These are phyloP conservation scores for Clarireedia hainanense DNA, from an alignment of 2,329 filamentous ascomycete genomes.

Conservation along the genomic window DNA sequence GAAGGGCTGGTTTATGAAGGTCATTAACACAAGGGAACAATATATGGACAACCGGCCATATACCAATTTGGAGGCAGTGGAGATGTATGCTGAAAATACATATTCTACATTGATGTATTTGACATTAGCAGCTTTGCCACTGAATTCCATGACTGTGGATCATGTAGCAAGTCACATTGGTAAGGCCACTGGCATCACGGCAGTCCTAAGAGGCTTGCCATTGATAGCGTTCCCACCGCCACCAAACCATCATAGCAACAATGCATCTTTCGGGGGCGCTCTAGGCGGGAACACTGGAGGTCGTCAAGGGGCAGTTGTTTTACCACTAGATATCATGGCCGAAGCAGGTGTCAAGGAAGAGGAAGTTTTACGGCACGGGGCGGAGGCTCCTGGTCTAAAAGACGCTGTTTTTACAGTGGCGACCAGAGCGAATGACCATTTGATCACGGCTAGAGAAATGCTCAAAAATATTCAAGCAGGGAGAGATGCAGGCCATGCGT, in stretches of 20 bases:
- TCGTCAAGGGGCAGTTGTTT: conserved; percentile 59
- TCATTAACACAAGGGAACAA: conserved; percentile 75
- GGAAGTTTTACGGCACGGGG: conserved; percentile 75
- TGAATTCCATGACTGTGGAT: conserved; percentile 78
- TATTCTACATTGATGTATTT: conserved; percentile 91
- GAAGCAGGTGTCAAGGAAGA: conserved; percentile 76
- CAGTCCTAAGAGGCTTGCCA: conserved; percentile 80
- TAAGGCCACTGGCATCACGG: conserved; percentile 83
- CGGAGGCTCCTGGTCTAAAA: conserved; percentile 68
- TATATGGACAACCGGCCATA: conserved; percentile 81
- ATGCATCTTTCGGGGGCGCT: conserved; percentile 33
- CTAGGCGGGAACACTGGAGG: conserved; percentile 30
- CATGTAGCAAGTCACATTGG: conserved; percentile 93
- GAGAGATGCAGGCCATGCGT: conserved; percentile 71
- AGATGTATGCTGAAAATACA: conserved; percentile 88
- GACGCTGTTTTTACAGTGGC: conserved; percentile 91
- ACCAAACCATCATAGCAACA: conserved; percentile 46
- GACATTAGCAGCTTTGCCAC: conserved; percentile 68
- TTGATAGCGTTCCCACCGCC: conserved; percentile 73
- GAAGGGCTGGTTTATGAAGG: conserved; percentile 66
- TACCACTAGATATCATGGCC: conserved; percentile 87
- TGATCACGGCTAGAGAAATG: conserved; percentile 93
- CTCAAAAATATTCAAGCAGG: conserved; percentile 69
- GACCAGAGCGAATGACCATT: conserved; percentile 88
- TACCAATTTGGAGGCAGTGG: conserved; percentile 61